A percentile compares a stretch with the other conserved stretches of the same genome.
These are phyloP conservation scores for Hibiscus trionum DNA, from an alignment of 345 rosid genomes.

Conservation along the genomic window DNA sequence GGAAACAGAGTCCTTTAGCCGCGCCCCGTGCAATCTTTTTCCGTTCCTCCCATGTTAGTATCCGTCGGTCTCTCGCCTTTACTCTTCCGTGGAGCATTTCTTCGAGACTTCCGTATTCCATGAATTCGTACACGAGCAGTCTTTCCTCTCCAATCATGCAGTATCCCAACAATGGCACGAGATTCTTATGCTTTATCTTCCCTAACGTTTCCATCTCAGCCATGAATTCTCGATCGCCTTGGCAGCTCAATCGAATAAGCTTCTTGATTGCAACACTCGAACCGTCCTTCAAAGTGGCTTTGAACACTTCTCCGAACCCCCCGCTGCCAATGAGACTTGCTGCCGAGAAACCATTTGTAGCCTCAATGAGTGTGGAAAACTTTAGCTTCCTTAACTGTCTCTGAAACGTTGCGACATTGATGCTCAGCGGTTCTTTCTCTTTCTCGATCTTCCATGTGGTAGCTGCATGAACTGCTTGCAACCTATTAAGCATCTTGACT, in stretches of 20 bases:
- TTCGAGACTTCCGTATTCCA: slow-evolving; percentile 23
- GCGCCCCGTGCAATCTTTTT: slow-evolving; percentile 62
- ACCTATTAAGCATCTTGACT: slow-evolving; percentile 73
- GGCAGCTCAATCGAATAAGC: slow-evolving; percentile 55
- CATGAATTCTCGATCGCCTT: slow-evolving; percentile 77
- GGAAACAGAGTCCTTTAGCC: slow-evolving; percentile 74
- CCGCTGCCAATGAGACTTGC: slow-evolving; percentile 90
- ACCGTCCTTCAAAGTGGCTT: slow-evolving; percentile 50
- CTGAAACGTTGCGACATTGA: slow-evolving; percentile 78
- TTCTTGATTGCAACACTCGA: slow-evolving; percentile 87
- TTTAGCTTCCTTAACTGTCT: slow-evolving; percentile 63
- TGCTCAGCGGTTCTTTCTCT: slow-evolving; percentile 85
- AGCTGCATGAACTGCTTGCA: slow-evolving; percentile 75
- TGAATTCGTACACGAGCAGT: slow-evolving; percentile 84
- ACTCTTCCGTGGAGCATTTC: slow-evolving; percentile 56
- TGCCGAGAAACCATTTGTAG: slow-evolving; percentile 51
- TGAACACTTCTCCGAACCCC: slow-evolving; percentile 89
- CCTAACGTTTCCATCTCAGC: slow-evolving; percentile 97
- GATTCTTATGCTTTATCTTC: slow-evolving; percentile 86
- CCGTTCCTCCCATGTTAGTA: slow-evolving; percentile 7
- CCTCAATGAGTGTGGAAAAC: slow-evolving; percentile 52
- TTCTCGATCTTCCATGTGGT: slow-evolving; percentile 97
- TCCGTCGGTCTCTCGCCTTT: slow-evolving; percentile 76
- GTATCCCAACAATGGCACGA: slow-evolving; percentile 78
- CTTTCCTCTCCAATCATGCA: slow-evolving; percentile 78